These are phyloP conservation scores for Fusarium avenaceum DNA, from an alignment of 2,329 filamentous ascomycete genomes.

Conservation along the genomic window DNA sequence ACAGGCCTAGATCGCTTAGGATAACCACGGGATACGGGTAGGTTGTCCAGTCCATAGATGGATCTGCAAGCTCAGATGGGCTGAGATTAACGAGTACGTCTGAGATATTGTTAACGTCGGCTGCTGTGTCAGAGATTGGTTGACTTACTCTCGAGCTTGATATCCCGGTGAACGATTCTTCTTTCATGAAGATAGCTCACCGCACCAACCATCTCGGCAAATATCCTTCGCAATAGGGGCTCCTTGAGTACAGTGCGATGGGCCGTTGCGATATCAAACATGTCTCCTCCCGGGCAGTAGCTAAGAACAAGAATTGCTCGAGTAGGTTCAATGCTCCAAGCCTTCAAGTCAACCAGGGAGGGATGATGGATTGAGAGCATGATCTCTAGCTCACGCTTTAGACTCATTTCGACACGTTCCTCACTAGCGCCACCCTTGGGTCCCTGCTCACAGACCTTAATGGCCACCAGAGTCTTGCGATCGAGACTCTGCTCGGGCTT, in stretches of 20 bases:
- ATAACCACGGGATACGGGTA: slow-evolving; percentile 89
- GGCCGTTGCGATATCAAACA: slow-evolving; percentile 90
- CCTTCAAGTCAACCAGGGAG: slow-evolving; percentile 90
- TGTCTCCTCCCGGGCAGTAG: slow-evolving; percentile 93
- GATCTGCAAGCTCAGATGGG: slow-evolving; percentile 72
- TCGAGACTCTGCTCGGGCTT: slow-evolving; percentile 57
- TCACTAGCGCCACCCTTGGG: slow-evolving; percentile 94
- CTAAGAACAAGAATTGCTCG: slow-evolving; percentile 88
- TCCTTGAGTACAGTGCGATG: slow-evolving; percentile 77
- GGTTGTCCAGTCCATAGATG: slow-evolving; percentile 75
- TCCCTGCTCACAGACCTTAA: slow-evolving; percentile 96
- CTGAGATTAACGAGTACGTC: slow-evolving; percentile 93
- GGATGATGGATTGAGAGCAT: slow-evolving; percentile 90
- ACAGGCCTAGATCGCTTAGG: slow-evolving; percentile 91
- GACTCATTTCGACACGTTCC: slow-evolving; percentile 90
- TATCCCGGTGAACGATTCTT: slow-evolving; percentile 94
- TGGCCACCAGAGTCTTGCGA: slow-evolving; percentile 87
- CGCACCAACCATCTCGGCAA: slow-evolving; percentile 88
- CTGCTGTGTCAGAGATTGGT: neutral
- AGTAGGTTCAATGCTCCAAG: slow-evolving; percentile 86
- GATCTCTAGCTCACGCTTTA: slow-evolving; percentile 96
- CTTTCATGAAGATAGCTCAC: slow-evolving; percentile 87
- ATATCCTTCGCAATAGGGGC: slow-evolving; percentile 82
- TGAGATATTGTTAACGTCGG: slow-evolving; percentile 54
- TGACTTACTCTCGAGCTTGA: slow-evolving; percentile 91